Percentiles rank a stretch among this genome's conserved stretches.
These are phyloP conservation scores for Lipomyces yamadae DNA, from an alignment of 805 yeast genomes.

Conservation along the genomic window DNA sequence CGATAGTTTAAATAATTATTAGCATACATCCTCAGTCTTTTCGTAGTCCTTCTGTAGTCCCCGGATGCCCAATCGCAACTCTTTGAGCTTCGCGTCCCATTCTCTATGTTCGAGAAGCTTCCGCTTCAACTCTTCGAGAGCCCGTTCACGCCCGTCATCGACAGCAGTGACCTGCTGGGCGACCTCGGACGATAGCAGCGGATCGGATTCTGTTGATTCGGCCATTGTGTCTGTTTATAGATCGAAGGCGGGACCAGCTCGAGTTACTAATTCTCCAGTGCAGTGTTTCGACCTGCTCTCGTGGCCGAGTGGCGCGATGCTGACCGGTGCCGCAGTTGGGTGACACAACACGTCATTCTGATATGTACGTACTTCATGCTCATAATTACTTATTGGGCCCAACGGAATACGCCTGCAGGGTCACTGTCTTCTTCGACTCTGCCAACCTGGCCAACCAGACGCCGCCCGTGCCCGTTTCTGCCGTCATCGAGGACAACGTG, in stretches of 20 bases:
- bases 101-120: slow-evolving; percentile 90
- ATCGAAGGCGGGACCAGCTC: not conserved
- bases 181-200: slow-evolving; percentile 17
- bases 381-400: slow-evolving; percentile 4
- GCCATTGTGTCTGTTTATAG: slow-evolving; percentile 20
- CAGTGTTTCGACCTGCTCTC: not conserved
- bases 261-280: not conserved
- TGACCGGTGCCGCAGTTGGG: not conserved
- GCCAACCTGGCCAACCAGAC: not conserved
- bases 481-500: not conserved
- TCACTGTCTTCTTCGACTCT: not conserved
- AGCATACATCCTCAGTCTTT: slow-evolving; percentile 77
- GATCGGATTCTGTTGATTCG: slow-evolving; percentile 28
- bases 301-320: not conserved
- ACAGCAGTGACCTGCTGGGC: slow-evolving; percentile 28
- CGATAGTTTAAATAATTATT: not conserved
- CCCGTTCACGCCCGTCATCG: slow-evolving; percentile 76
- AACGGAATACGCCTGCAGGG: not conserved
- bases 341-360: not conserved
- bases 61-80: slow-evolving; percentile 78
- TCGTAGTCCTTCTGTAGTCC: slow-evolving; percentile 82
- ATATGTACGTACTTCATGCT: slow-evolving; percentile 7
- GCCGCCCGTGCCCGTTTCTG: slow-evolving; percentile 6
- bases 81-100: slow-evolving; percentile 90
- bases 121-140: slow-evolving; percentile 76